A percentile compares a stretch with the other conserved stretches of the same genome.
phyloP scores from a whole-genome alignment of 2,329 filamentous ascomycete species.

The Aspergillus clavatus region DNA sequence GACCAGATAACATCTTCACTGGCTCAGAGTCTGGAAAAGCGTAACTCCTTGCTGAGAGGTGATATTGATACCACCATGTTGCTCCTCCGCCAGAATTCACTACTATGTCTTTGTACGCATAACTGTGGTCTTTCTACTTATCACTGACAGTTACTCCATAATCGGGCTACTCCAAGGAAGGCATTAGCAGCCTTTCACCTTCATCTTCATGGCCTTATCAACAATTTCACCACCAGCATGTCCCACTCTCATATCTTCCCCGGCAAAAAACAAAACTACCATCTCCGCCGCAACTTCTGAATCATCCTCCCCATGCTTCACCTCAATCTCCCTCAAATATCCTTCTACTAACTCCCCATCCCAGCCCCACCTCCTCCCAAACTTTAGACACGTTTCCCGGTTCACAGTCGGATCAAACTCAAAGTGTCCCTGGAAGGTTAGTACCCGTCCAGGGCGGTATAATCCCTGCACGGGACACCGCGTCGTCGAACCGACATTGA shows the following conservation, averaged over 20 bases:
- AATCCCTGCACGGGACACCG: slow-evolving; percentile 21
- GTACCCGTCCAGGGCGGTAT: slow-evolving; percentile 17
- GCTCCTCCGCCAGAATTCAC: too few relatives aligned
- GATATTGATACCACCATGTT: too few relatives aligned
- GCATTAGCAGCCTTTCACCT: background rate
- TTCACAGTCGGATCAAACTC: slow-evolving; percentile 23
- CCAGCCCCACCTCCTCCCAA: slow-evolving; percentile 10
- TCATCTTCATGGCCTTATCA: slow-evolving; percentile 1
- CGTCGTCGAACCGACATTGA: slow-evolving; percentile 18
- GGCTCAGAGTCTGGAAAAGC: too few relatives aligned
- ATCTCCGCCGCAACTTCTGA: slow-evolving; percentile 2
- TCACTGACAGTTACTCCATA: too few relatives aligned
- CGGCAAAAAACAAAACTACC: background rate
- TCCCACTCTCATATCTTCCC: background rate
- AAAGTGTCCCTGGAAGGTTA: slow-evolving; percentile 25
- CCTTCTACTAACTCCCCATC: slow-evolving; percentile 1
- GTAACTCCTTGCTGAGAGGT: too few relatives aligned
- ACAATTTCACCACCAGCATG: background rate
- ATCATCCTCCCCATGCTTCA: background rate
- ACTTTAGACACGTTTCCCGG: slow-evolving; percentile 17
- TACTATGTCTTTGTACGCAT: too few relatives aligned
- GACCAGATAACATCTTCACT: too few relatives aligned
- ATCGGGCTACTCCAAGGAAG: background rate
- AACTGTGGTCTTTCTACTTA: too few relatives aligned
- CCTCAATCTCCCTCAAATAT: background rate